Percentiles rank a stretch among this genome's conserved stretches.
Conservation (phyloP, 805 yeast species). For the Wickerhamiella nectarea region DNA sequence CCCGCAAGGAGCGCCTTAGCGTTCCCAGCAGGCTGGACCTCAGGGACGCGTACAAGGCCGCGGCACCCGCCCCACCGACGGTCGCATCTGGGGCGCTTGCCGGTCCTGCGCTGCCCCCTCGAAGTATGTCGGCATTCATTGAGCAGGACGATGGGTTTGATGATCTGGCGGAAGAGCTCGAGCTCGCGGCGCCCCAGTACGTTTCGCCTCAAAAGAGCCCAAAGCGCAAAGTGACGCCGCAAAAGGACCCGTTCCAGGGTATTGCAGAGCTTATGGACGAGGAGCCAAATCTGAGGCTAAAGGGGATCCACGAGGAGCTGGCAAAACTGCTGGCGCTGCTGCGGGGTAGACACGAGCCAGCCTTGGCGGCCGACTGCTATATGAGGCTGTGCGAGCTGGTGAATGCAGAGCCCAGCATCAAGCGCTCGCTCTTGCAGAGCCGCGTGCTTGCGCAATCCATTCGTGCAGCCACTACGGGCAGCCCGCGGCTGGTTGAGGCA, state of each 20-base stretch:
- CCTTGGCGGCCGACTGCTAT: conserved; percentile 10
- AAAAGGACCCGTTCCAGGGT: conserved; percentile 28
- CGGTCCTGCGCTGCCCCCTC: conserved; percentile 11
- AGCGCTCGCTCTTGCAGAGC: conserved; percentile 10
- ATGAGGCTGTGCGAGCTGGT: conserved; percentile 17
- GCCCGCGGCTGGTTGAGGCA: neutral
- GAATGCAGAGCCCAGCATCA: conserved; percentile 15
- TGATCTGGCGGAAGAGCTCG: conserved; percentile 31
- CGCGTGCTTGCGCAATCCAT: conserved; percentile 13
- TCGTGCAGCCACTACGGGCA: neutral
- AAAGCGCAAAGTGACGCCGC: neutral
- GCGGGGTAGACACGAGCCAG: conserved; percentile 2
- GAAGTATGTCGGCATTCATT: conserved; percentile 28
- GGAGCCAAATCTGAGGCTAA: conserved; percentile 14
- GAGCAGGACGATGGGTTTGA: conserved; percentile 27
- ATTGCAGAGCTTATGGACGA: conserved; percentile 30
- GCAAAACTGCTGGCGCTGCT: conserved; percentile 10
- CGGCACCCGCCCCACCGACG: neutral
- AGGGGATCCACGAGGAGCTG: conserved; percentile 18
- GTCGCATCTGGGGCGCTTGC: neutral
- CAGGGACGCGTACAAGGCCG: conserved; percentile 7
- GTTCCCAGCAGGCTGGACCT: conserved; percentile 18
- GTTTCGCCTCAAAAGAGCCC: neutral
- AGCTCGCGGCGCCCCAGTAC: conserved; percentile 18
- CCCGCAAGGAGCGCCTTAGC: conserved; percentile 13